phyloP scores from a whole-genome alignment of 2,329 filamentous ascomycete genomes.

The Nothophaeocryptopus gaeumannii region DNA sequence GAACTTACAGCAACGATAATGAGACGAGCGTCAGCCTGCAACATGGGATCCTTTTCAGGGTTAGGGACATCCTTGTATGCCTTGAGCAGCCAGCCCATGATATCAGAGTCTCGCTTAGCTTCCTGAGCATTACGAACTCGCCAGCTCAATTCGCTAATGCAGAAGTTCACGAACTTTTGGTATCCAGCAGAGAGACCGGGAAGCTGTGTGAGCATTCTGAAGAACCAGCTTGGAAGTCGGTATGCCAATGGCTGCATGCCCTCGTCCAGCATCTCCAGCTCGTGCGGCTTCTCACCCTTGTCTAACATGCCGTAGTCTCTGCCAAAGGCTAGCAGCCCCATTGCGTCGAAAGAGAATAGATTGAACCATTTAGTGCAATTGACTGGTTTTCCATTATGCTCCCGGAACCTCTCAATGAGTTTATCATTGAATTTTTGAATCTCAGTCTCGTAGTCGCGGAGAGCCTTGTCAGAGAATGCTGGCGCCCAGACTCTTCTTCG shows the following conservation, averaged over 20 bases:
- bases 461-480: constrained; percentile 42
- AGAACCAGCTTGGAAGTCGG: constrained; percentile 36
- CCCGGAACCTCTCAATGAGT: constrained; percentile 35
- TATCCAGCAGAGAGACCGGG: constrained; percentile 37
- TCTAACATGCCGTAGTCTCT: constrained; percentile 42
- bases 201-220: constrained; percentile 35
- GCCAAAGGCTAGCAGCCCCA: constrained; percentile 47
- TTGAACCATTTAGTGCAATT: constrained; percentile 43
- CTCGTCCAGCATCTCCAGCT: constrained; percentile 39
- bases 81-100: constrained; percentile 35
- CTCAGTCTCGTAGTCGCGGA: constrained; percentile 43
- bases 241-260: constrained; percentile 34
- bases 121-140: constrained; percentile 32
- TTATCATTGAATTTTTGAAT: constrained; percentile 38
- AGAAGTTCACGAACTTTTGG: constrained; percentile 40
- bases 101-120: constrained; percentile 26
- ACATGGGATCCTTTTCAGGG: constrained; percentile 30
- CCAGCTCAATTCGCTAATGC: constrained; percentile 34
- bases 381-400: constrained; percentile 31
- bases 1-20: constrained; percentile 36
- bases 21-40: constrained; percentile 32
- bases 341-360: constrained; percentile 47
- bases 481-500: constrained; percentile 43
- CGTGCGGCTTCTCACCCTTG: constrained; percentile 35
- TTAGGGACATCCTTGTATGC: constrained; percentile 30